Evolutionary conservation across 139 green algal species (phyloP), one percentile per base, ranked within the genome.

Genomic region (Ostreobium quekettii): DNA sequence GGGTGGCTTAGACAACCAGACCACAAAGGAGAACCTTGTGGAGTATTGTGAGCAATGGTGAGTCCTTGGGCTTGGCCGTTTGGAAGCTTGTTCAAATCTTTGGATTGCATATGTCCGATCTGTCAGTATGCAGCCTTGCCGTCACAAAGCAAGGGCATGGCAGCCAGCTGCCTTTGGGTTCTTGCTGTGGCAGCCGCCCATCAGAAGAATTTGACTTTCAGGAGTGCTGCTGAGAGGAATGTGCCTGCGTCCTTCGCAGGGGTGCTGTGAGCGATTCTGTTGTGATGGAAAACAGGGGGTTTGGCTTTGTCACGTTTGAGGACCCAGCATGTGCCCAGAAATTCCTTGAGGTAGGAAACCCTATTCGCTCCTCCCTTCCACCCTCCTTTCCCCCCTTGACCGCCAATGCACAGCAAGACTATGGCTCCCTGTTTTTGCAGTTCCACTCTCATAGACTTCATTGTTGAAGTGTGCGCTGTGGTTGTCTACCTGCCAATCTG

Each of bases 231-330:
- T n/a, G n/a, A n/a, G n/a, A n/a, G n/a, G n/a, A n/a, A n/a, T n/a
- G n/a, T n/a, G n/a, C n/a, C n/a, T n/a, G n/a, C n/a, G n/a, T n/a
- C n/a, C n/a, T 4, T 58, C 70, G 42, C 67, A 86, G 80, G 83
- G 84, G 84, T 29, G 72, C 80, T 28, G 56, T 90, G 0, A 36
- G 69, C 0, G 84, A 90, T 37, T 74, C 76, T 19, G 78, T 85
- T 29, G 65, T 88, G 2, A 87, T 90, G 80, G 70, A 74, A 28
- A 77, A 74, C 28, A 76, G 82, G 19, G 76, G 76, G 32, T 90
- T 89, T 61, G 85, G 76, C 19, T 90, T 90, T 77, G 80, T 90
- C 2, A 90, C 85, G 0, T 90, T 85, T 47, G 39, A 36, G 0
- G 71, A 80, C 48, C 73, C 80, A 2, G 49, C 72, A 1, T 33